Evolutionary conservation across 140 eudicot genomes (phyloP).

Genomic region (Erigeron philadelphicus): DNA sequence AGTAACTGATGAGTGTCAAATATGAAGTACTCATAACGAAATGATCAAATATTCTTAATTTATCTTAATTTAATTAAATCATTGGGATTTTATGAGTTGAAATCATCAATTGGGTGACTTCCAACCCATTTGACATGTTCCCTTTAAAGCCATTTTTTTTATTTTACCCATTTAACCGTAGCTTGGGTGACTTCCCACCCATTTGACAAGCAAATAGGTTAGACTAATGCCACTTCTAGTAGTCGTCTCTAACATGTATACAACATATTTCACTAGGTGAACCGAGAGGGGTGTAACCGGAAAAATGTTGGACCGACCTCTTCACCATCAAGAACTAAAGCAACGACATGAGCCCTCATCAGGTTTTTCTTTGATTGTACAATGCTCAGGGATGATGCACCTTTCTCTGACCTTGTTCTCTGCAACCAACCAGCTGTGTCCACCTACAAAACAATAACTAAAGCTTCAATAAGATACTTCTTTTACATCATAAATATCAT

Average conservation of each 20-base stretch:
- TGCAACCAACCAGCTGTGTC: conserved; percentile 99
- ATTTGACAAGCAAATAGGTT: no score
- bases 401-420: conserved; percentile 75
- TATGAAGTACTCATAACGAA: no score
- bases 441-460: conserved; percentile 44
- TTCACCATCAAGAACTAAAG: conserved; percentile 83
- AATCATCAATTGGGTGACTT: no score
- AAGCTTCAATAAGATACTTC: not conserved
- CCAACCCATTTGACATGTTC: no score
- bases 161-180: no score
- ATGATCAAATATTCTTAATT: no score
- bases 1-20: no score
- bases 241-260: not conserved
- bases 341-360: conserved; percentile 94
- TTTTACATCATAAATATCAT: not conserved
- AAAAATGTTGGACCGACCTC: conserved; percentile 48
- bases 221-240: not conserved
- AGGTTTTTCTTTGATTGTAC: conserved; percentile 83
- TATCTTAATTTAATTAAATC: no score
- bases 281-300: not conserved
- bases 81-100: no score
- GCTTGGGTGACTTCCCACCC: no score
- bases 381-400: conserved; percentile 82
- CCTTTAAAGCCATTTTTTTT: no score
- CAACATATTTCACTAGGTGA: not conserved